These are phyloP conservation scores for Quercus lobata DNA, from an alignment of 331 rosid species.

Conservation along the genomic window DNA sequence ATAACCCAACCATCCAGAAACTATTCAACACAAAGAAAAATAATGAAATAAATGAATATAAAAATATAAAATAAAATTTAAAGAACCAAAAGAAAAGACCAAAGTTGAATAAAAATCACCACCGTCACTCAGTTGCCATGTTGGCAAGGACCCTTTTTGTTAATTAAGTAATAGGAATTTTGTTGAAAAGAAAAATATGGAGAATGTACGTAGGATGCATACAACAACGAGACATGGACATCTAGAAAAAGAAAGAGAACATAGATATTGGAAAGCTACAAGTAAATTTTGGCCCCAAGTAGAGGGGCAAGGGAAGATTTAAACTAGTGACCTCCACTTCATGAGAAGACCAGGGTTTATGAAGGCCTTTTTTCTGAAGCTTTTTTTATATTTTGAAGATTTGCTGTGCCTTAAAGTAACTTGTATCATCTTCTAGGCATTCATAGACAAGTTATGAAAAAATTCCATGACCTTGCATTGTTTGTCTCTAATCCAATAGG, in stretches of 20 bases:
- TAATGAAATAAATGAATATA: slow-evolving; percentile 1
- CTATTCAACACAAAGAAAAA: slow-evolving; percentile 30
- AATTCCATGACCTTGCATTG: neutral
- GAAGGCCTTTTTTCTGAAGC: neutral
- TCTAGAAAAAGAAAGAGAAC: neutral
- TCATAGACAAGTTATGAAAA: neutral
- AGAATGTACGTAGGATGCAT: too few relatives aligned
- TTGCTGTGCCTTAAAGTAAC: neutral
- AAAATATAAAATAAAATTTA: neutral
- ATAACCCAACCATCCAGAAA: slow-evolving; percentile 98
- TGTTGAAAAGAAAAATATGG: too few relatives aligned
- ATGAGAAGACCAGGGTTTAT: too few relatives aligned
- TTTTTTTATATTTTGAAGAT: neutral
- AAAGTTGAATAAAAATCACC: neutral
- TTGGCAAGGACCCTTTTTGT: neutral
- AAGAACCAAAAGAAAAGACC: neutral
- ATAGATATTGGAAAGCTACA: too few relatives aligned
- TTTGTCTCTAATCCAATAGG: neutral
- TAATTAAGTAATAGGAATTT: neutral
- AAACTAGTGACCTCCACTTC: too few relatives aligned
- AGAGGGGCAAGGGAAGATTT: too few relatives aligned
- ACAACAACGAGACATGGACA: too few relatives aligned
- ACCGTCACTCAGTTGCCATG: neutral
- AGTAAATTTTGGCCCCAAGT: too few relatives aligned
- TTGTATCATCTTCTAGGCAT: neutral